Base-by-base conservation (phyloP, 1,284 basidiomycete genomes). In the Caloboletus inedulis region DNA sequence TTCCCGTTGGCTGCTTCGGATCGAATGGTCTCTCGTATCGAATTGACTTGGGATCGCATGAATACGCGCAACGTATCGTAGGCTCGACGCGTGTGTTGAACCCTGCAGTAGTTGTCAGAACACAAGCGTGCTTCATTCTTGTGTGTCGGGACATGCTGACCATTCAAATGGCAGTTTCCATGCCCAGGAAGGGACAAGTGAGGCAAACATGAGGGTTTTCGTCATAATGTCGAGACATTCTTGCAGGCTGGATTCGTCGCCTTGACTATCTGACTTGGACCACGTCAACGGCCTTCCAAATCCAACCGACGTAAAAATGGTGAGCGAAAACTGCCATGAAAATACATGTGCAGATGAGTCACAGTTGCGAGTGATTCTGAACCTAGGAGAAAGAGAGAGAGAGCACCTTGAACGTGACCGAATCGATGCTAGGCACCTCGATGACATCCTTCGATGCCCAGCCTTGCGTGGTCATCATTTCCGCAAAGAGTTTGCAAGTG, bases 281-380 rank as follows among this genome's bases (percentile, higher is more conserved):
- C 80, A 82, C 23, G 63, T 66, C 49, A 78, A 76, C 0, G 74
- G 68, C 31, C 77, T 68, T 5, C 80, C 80, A 51, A 80, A 80
- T 1, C 77, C 79, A 53, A 78, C 80, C 42, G 69, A 72, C 3
- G 73, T 75, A 35, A 82, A 74, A 12, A 81, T 64, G n/a, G 77
- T 62, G 5, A 81, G 68, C 0, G 79, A 74, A 25, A 78, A 59
- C 77, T 80, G 33, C 14, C 40, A 13, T 3, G 31, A 29, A 18
- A 7, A 35, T 43, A 43, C 29, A 25, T 27, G 4, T 7, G 12
- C 14, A 30, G 13, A 9, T 48, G n/a, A 35, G 41, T 14, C 16
- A 34, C 13, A n/a, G 18, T 29, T 9, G 13, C 19, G 19, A 35
- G 27, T 16, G 18, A 33, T 7, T 3, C 4, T 7, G 8, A 21